Percentiles rank a stretch among this genome's conserved stretches.
Evolutionary conservation across 208 protist genomes (phyloP).

Genomic region (Trypanosoma brucei): DNA sequence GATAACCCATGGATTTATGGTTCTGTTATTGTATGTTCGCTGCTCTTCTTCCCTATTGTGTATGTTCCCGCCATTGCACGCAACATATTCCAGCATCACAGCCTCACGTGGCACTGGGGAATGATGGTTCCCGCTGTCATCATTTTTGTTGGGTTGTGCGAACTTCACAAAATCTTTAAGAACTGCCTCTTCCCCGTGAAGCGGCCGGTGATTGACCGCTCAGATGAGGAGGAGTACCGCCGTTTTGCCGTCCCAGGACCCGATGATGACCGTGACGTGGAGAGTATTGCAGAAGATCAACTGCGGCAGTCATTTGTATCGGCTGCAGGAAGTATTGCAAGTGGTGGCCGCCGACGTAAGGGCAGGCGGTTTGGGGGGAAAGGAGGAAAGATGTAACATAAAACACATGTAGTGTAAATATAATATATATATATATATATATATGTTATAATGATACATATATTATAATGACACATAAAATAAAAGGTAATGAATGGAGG

Average conservation of each 20-base stretch:
- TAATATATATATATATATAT: too few relatives aligned
- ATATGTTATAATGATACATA: too few relatives aligned
- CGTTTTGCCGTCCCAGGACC: slow-evolving; percentile 42
- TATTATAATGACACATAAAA: too few relatives aligned
- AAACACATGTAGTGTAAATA: too few relatives aligned
- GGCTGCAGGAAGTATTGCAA: slow-evolving; percentile 54
- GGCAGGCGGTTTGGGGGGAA: not conserved
- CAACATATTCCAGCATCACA: slow-evolving; percentile 70
- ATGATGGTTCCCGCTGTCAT: slow-evolving; percentile 49
- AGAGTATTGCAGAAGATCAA: slow-evolving; percentile 75
- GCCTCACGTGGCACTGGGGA: slow-evolving; percentile 85
- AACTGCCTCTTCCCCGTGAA: slow-evolving; percentile 74
- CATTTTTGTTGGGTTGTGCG: slow-evolving; percentile 49
- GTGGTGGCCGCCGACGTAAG: slow-evolving; percentile 25
- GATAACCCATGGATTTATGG: slow-evolving; percentile 84
- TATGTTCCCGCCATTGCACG: slow-evolving; percentile 72
- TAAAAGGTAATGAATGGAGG: too few relatives aligned
- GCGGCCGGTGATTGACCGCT: slow-evolving; percentile 21
- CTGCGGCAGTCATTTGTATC: slow-evolving; percentile 83
- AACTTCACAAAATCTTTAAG: slow-evolving; percentile 86
- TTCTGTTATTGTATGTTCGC: slow-evolving; percentile 39
- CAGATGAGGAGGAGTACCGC: slow-evolving; percentile 60
- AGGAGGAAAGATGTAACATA: slow-evolving; percentile 34
- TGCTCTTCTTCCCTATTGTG: slow-evolving; percentile 72
- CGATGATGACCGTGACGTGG: slow-evolving; percentile 54